Base-by-base conservation (phyloP, 345 rosid species). In the Salix viminalis region DNA sequence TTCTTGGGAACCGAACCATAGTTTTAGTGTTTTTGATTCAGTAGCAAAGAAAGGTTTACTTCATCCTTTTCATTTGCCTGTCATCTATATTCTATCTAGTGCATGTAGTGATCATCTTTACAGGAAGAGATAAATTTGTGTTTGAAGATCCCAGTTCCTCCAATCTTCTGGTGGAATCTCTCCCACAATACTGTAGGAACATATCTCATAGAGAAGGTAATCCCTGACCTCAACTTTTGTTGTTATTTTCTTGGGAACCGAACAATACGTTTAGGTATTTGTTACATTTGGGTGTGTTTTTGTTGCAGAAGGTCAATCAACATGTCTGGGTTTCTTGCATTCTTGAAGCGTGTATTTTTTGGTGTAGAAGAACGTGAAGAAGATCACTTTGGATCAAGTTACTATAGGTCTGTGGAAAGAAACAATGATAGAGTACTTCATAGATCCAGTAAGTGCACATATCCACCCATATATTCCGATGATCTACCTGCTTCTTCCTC, bases 341-440 rank as follows among this genome's bases (percentile, higher is more conserved):
- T 79, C 67, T 75, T 83, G 70, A 34, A 69, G 62, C 74, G 76
- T 67, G 14, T 79, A 65, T 73, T 79, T 65, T 79, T 14, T 46
- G 9, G 9, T 41, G 11, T 32, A 80, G 48, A 84, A 42, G 76
- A 76, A 13, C 54, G 10, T 32, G 12, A 21, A 70, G 34, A 69
- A 23, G 56, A 60, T 15, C 5, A 1, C 12, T 8, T 15, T 24
- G 37, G 34, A 62, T 24, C 52, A 39, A 16, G 39, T 39, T 60
- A 18, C 42, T 23, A 8, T 73, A 41, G 44, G 52, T 39, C 52
- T 37, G 76, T 15, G 24, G 46, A 36, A 66, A 66, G 70, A 66
- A 9, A 1, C n/a, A 7, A 11, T 44, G 19, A 26, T 70, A 32
- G 28, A 30, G 32, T 30, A 39, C 19, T 21, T 37, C 7, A 5